A percentile compares a stretch with the other conserved stretches of the same genome.
Evolutionary conservation across 2,329 filamentous ascomycete species (phyloP).

Genomic region (Hypomyces rosellus): DNA sequence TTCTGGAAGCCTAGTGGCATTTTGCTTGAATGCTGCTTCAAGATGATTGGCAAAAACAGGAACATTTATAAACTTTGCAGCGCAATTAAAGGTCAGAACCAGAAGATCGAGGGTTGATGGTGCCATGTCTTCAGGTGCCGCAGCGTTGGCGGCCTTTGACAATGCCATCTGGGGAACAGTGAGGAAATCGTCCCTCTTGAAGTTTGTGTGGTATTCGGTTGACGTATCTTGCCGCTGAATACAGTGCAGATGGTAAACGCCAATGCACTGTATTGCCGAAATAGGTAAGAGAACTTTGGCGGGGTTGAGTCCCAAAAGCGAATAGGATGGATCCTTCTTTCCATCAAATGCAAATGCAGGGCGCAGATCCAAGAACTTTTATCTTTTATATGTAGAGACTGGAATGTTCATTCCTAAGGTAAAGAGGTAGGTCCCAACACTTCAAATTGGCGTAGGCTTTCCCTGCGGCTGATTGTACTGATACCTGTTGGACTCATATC

Average conservation of each 20-base stretch:
- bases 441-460: not conserved
- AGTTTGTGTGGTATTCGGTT: too few relatives aligned
- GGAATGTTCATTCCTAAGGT: too few relatives aligned
- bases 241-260: too few relatives aligned
- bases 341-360: too few relatives aligned
- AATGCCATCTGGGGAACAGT: too few relatives aligned
- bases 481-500: not conserved
- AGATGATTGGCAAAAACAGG: constrained; percentile 66
- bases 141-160: not conserved
- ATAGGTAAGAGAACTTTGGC: not conserved
- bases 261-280: too few relatives aligned
- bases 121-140: constrained; percentile 23
- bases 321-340: too few relatives aligned
- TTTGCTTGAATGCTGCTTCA: constrained; percentile 50
- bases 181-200: too few relatives aligned
- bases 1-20: constrained; percentile 43
- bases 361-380: too few relatives aligned
- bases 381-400: too few relatives aligned
- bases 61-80: constrained; percentile 61
- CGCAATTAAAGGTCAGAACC: constrained; percentile 87
- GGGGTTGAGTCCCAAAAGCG: not conserved
- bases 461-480: constrained; percentile 2
- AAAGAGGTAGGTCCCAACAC: too few relatives aligned
- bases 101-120: constrained; percentile 59
- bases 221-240: too few relatives aligned